Percentiles rank a stretch among this genome's conserved stretches.
Conservation (phyloP, 106 monocot genomes). For the Iris macrosiphon region DNA sequence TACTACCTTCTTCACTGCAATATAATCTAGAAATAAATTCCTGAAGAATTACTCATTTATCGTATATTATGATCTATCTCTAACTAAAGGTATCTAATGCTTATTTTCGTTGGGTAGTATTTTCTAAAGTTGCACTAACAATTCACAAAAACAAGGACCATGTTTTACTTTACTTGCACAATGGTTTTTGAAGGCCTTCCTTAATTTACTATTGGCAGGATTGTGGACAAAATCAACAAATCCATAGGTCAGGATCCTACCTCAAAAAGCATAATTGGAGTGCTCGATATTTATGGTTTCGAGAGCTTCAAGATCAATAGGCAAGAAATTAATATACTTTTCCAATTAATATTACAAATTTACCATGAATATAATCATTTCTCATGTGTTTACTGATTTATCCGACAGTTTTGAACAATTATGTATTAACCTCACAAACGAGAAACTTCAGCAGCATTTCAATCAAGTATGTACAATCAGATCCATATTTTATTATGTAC, state of each 20-base stretch:
- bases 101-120: no score
- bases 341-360: neutral
- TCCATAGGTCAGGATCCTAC: conserved; percentile 91
- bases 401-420: conserved; percentile 82
- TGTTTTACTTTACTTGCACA: no score
- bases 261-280: conserved; percentile 80
- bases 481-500: no score
- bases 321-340: conserved; percentile 21
- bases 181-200: no score
- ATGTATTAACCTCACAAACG: conserved; percentile 92
- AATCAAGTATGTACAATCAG: conserved; percentile 64
- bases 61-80: no score
- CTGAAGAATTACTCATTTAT: no score
- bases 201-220: conserved; percentile 35
- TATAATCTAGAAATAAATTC: no score
- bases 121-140: no score
- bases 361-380: neutral
- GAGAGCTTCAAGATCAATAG: conserved; percentile 97
- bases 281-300: conserved; percentile 97
- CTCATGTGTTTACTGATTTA: neutral
- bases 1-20: no score
- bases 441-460: conserved; percentile 96
- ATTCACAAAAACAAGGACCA: no score
- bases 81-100: no score
- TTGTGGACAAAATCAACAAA: conserved; percentile 91